Evolutionary conservation across 257 asterid genomes (phyloP).

Genomic region (Schizonepeta tenuifolia): DNA sequence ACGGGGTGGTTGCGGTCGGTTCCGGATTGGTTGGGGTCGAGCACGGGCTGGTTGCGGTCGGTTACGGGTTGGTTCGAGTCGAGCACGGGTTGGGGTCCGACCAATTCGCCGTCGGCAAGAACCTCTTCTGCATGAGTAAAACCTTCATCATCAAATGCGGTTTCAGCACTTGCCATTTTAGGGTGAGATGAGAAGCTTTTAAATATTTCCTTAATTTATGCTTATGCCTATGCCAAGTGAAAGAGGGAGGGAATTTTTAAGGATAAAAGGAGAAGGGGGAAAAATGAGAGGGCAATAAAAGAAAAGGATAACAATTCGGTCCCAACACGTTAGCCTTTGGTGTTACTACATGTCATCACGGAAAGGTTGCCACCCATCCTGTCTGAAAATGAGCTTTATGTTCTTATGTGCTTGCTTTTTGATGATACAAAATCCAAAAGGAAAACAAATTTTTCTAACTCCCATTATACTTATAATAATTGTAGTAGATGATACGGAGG

Average conservation of each 20-base stretch:
- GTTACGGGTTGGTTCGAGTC: not conserved
- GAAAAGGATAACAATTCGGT: not conserved
- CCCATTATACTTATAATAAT: too few relatives aligned
- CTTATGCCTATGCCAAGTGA: too few relatives aligned
- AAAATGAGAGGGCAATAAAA: not conserved
- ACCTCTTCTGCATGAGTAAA: conserved; percentile 30
- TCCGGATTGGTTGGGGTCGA: too few relatives aligned
- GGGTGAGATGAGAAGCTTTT: not conserved
- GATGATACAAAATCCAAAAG: not conserved
- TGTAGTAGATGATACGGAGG: too few relatives aligned
- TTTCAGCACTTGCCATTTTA: conserved; percentile 41
- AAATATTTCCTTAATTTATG: not conserved
- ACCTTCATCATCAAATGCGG: conserved; percentile 25
- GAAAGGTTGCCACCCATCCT: conserved; percentile 33
- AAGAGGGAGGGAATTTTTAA: not conserved
- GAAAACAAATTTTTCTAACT: not conserved
- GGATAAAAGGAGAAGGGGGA: not conserved
- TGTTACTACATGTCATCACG: conserved; percentile 36
- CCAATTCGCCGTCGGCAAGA: conserved; percentile 35
- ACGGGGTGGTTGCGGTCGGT: not conserved
- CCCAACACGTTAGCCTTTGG: conserved; percentile 26
- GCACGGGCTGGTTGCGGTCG: not conserved
- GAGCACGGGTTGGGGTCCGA: conserved; percentile 15
- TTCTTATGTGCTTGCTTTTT: conserved; percentile 22
- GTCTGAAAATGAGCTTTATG: conserved; percentile 9